Percentiles rank a stretch among this genome's conserved stretches.
These are phyloP conservation scores for Suillus decipiens DNA, from an alignment of 768 basidiomycete genomes.

Conservation along the genomic window DNA sequence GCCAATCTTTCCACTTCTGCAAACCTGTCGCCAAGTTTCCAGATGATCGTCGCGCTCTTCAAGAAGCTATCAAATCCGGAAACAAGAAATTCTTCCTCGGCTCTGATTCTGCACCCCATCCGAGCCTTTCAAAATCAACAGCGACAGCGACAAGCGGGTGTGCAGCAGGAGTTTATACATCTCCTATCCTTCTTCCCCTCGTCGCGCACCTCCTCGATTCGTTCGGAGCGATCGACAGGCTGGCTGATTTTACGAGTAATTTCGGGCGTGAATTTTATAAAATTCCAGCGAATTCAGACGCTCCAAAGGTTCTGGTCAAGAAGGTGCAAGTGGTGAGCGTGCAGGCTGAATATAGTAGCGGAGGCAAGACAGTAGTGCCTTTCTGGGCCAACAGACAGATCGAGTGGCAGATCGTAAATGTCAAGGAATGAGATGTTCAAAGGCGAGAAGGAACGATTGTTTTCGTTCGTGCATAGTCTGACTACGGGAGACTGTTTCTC, in stretches of 20 bases:
- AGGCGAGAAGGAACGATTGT: neutral
- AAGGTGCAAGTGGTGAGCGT: constrained; percentile 42
- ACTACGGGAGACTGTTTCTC: neutral
- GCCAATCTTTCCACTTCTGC: constrained; percentile 94
- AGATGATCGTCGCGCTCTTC: constrained; percentile 82
- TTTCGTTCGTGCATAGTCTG: neutral
- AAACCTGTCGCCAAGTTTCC: constrained; percentile 98
- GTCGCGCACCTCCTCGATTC: constrained; percentile 87
- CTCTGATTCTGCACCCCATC: constrained; percentile 95
- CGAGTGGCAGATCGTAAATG: constrained; percentile 60
- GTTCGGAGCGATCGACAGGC: constrained; percentile 80
- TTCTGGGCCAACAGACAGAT: constrained; percentile 88
- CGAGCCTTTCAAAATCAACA: constrained; percentile 63
- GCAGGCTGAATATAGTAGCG: constrained; percentile 45
- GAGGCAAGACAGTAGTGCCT: constrained; percentile 63
- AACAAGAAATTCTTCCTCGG: constrained; percentile 51
- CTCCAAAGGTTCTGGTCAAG: constrained; percentile 44
- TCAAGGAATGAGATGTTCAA: constrained; percentile 1
- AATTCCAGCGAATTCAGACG: constrained; percentile 31
- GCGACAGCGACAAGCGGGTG: constrained; percentile 73
- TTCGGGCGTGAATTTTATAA: constrained; percentile 84
- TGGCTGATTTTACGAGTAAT: constrained; percentile 77
- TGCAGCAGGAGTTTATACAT: constrained; percentile 96
- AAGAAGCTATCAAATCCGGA: constrained; percentile 78
- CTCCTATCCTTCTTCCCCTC: constrained; percentile 87